A percentile compares a stretch with the other conserved stretches of the same genome.
These are phyloP conservation scores for Gossypium lobatum DNA, from an alignment of 441 rosid genomes.

Conservation along the genomic window DNA sequence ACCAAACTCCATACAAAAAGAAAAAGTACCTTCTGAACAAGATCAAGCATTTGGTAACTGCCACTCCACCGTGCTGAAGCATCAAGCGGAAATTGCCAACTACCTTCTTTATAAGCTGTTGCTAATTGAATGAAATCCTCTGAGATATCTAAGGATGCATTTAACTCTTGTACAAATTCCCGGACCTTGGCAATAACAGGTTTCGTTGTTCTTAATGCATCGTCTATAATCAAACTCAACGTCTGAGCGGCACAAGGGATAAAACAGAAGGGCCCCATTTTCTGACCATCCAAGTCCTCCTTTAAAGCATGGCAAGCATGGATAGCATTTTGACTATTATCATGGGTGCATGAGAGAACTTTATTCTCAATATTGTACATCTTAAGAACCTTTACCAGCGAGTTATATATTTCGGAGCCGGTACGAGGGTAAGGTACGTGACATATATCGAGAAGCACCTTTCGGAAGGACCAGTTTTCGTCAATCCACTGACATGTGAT, in stretches of 20 bases:
- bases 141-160: slow-evolving; percentile 50
- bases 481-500: slow-evolving; percentile 68
- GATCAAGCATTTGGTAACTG: slow-evolving; percentile 80
- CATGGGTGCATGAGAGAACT: slow-evolving; percentile 78
- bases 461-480: slow-evolving; percentile 3
- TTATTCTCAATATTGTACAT: slow-evolving; percentile 58
- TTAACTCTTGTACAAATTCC: slow-evolving; percentile 68
- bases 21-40: slow-evolving; percentile 59
- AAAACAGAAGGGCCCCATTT: slow-evolving; percentile 68
- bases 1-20: neutral
- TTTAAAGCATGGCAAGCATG: slow-evolving; percentile 77
- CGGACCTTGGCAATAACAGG: slow-evolving; percentile 66
- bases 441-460: slow-evolving; percentile 68
- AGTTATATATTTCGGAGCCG: slow-evolving; percentile 53
- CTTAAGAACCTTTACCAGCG: slow-evolving; percentile 57
- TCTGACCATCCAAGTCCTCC: slow-evolving; percentile 68
- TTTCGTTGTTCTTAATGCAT: slow-evolving; percentile 68
- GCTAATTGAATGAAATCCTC: slow-evolving; percentile 60
- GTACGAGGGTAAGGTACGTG: slow-evolving; percentile 75
- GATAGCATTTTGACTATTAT: slow-evolving; percentile 68
- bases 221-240: slow-evolving; percentile 67
- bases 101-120: slow-evolving; percentile 74
- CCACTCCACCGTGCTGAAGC: slow-evolving; percentile 83
- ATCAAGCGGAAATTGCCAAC: slow-evolving; percentile 81
- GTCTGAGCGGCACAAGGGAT: slow-evolving; percentile 88